These are phyloP conservation scores for Thelephora ganbajun DNA, from an alignment of 768 basidiomycete species.

Conservation along the genomic window DNA sequence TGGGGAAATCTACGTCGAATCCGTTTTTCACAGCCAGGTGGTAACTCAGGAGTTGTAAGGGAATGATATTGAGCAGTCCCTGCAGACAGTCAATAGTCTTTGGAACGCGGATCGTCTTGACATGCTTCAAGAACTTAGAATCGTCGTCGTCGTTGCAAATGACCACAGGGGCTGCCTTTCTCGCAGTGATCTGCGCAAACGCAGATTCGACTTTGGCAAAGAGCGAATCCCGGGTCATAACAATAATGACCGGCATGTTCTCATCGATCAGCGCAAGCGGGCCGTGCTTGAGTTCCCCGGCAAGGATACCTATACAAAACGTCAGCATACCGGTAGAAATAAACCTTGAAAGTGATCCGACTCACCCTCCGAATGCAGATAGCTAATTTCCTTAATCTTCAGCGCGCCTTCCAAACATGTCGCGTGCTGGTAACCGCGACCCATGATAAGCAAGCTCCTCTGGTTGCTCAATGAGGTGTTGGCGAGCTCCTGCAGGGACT, in stretches of 20 bases:
- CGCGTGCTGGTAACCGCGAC: constrained; percentile 92
- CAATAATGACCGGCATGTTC: constrained; percentile 96
- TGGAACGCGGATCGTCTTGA: constrained; percentile 88
- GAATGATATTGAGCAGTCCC: constrained; percentile 92
- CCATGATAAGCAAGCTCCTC: constrained; percentile 90
- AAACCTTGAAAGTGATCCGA: neutral
- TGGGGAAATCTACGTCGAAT: constrained; percentile 96
- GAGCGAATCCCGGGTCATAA: constrained; percentile 97
- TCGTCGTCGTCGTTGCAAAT: constrained; percentile 90
- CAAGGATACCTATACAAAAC: constrained; percentile 61
- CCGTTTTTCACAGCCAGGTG: constrained; percentile 93
- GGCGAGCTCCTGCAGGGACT: constrained; percentile 66
- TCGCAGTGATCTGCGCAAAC: constrained; percentile 91
- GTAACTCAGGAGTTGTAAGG: constrained; percentile 90
- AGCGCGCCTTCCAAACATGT: constrained; percentile 96
- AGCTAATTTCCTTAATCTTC: constrained; percentile 99
- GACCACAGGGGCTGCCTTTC: constrained; percentile 91
- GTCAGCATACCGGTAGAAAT: neutral
- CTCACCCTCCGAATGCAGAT: constrained; percentile 71
- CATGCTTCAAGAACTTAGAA: constrained; percentile 46
- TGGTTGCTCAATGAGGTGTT: constrained; percentile 62
- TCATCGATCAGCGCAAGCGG: constrained; percentile 96
- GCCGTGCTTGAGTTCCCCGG: constrained; percentile 97
- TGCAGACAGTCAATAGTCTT: constrained; percentile 90
- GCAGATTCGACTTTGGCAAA: constrained; percentile 98